A percentile compares a stretch with the other conserved stretches of the same genome.
Evolutionary conservation across 345 rosid species (phyloP).

Genomic region (Acer negundo): DNA sequence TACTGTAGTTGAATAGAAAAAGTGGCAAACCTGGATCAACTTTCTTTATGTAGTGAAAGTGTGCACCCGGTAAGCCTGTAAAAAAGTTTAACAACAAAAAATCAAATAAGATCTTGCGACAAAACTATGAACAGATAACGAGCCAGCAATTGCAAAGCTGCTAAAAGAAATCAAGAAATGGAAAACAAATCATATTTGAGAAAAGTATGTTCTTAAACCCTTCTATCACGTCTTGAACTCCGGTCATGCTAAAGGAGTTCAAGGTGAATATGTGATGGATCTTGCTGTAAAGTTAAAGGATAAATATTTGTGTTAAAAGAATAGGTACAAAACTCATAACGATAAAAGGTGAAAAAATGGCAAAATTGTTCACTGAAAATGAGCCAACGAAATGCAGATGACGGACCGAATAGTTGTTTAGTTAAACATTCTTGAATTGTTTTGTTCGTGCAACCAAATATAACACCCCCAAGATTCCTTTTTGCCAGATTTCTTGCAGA

Average conservation of each 20-base stretch:
- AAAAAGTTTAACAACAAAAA: not conserved
- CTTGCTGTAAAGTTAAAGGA: not conserved
- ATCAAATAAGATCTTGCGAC: constrained; percentile 12
- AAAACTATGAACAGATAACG: constrained; percentile 11
- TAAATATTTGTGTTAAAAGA: not conserved
- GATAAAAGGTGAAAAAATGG: not conserved
- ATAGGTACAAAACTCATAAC: not conserved
- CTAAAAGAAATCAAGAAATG: constrained; percentile 7
- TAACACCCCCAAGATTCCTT: constrained; percentile 63
- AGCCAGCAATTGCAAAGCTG: constrained; percentile 13
- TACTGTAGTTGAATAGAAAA: constrained; percentile 82
- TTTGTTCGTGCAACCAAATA: constrained; percentile 65
- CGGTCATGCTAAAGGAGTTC: not conserved
- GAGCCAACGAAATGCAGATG: constrained; percentile 11
- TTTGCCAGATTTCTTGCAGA: constrained; percentile 49
- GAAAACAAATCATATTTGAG: not conserved
- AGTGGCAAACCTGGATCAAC: constrained; percentile 64
- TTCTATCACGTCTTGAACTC: not conserved
- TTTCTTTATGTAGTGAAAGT: constrained; percentile 59
- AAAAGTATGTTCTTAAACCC: not conserved
- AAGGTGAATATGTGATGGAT: not conserved
- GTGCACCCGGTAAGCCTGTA: constrained; percentile 69
- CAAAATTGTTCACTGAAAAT: not conserved
- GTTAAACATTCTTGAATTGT: constrained; percentile 62
- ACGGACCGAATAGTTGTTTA: constrained; percentile 69